Evolutionary conservation across 2,329 filamentous ascomycete species (phyloP).

Genomic region (Cladosporium cucumerinum): DNA sequence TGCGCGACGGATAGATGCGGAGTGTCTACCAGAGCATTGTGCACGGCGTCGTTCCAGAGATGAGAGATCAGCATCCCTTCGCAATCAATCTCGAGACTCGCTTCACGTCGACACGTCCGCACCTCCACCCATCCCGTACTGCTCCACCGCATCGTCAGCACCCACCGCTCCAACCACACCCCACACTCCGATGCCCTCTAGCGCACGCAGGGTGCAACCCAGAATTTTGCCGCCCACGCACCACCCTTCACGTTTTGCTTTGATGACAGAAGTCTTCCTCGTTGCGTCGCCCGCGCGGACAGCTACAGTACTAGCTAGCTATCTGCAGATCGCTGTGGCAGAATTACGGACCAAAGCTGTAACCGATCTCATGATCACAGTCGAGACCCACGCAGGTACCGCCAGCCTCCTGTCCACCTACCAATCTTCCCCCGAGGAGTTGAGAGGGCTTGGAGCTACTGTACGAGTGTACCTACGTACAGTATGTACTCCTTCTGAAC

Average conservation of each 20-base stretch:
- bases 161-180: slow-evolving; percentile 1
- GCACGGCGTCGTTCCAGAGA: neutral
- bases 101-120: slow-evolving; percentile 2
- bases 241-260: neutral
- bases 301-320: slow-evolving; percentile 2
- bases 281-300: neutral
- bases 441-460: neutral
- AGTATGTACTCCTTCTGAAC: neutral
- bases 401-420: neutral
- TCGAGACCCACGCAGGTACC: slow-evolving; percentile 16
- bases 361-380: slow-evolving; percentile 8
- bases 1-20: slow-evolving; percentile 7
- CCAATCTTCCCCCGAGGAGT: neutral
- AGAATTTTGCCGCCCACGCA: slow-evolving; percentile 9
- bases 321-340: slow-evolving; percentile 12
- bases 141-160: neutral
- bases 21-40: neutral
- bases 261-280: neutral
- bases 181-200: slow-evolving; percentile 5
- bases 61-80: neutral
- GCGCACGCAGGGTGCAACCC: slow-evolving; percentile 11
- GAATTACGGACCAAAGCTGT: neutral
- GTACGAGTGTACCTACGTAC: neutral
- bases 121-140: neutral
- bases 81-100: neutral